Evolutionary conservation across 75 land plant species (phyloP).

Genomic region (Isoetes taiwanensis): DNA sequence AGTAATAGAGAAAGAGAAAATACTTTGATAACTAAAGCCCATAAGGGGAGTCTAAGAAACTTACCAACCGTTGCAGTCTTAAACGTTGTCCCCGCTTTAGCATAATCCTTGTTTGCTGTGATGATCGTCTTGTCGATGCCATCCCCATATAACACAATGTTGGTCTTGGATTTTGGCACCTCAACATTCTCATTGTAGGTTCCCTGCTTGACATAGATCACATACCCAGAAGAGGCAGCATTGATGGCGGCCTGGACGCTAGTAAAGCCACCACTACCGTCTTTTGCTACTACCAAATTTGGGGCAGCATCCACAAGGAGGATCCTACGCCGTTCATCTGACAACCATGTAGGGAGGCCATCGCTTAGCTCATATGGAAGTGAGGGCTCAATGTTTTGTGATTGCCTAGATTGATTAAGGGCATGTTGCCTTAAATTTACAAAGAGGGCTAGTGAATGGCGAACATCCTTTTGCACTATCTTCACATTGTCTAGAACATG

Average conservation of each 20-base stretch:
- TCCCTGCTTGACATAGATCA: constrained; percentile 2
- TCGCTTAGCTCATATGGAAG: too few species aligned
- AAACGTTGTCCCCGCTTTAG: background rate
- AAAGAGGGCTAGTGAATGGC: background rate
- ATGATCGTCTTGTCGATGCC: constrained; percentile 6
- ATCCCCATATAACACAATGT: background rate
- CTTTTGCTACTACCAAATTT: background rate
- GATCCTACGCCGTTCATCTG: too few species aligned
- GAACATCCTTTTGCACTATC: background rate
- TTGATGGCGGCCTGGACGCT: background rate
- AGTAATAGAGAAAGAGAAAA: too few species aligned
- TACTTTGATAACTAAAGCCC: too few species aligned
- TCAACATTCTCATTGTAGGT: background rate
- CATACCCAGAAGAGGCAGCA: background rate
- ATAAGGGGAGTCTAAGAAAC: too few species aligned
- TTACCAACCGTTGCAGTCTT: background rate
- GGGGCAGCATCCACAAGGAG: background rate
- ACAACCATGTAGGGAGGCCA: too few species aligned
- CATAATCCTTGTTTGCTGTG: background rate
- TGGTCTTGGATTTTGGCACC: background rate
- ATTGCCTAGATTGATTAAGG: background rate
- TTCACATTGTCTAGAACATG: background rate
- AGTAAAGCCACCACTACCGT: background rate
- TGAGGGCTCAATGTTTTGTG: background rate
- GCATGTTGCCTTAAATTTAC: background rate